Conservation (phyloP, 768 basidiomycete species). For the Terana coerulea region DNA sequence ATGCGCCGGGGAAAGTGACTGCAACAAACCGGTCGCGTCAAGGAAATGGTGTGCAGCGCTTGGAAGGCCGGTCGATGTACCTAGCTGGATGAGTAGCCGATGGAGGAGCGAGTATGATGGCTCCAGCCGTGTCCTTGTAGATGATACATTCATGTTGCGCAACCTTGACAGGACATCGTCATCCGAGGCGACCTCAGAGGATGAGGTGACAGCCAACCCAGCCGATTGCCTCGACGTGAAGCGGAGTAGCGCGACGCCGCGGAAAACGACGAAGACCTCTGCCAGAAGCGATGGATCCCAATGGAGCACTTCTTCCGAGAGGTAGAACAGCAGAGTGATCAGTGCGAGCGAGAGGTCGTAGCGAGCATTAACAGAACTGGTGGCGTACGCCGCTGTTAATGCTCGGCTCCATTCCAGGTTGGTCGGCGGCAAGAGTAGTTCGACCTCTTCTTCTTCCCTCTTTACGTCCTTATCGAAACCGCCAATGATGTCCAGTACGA, state of each 20-base stretch:
- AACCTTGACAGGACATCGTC: conserved; percentile 64
- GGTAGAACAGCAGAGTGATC: conserved; percentile 65
- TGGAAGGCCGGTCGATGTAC: conserved; percentile 46
- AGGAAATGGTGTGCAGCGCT: conserved; percentile 69
- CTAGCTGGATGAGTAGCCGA: conserved; percentile 52
- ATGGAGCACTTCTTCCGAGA: conserved; percentile 54
- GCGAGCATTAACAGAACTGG: conserved; percentile 62
- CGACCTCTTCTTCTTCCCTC: conserved; percentile 70
- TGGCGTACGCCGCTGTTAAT: conserved; percentile 59
- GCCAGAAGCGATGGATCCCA: conserved; percentile 66
- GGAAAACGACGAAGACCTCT: conserved; percentile 76
- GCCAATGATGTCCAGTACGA: conserved; percentile 66
- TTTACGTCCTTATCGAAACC: conserved; percentile 69
- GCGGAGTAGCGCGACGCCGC: conserved; percentile 72
- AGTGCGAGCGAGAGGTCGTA: conserved; percentile 72
- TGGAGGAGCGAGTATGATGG: conserved; percentile 64
- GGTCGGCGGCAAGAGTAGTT: conserved; percentile 46
- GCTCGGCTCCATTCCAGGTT: conserved; percentile 61
- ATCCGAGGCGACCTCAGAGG: conserved; percentile 34
- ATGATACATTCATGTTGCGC: conserved; percentile 65
- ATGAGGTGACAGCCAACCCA: conserved; percentile 31
- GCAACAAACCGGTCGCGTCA: conserved; percentile 60
- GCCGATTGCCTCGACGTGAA: conserved; percentile 57
- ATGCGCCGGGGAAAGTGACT: conserved; percentile 63
- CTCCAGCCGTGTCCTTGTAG: conserved; percentile 32